phyloP scores from a whole-genome alignment of 495 filamentous ascomycete species.

The Tetracladium setigerum region DNA sequence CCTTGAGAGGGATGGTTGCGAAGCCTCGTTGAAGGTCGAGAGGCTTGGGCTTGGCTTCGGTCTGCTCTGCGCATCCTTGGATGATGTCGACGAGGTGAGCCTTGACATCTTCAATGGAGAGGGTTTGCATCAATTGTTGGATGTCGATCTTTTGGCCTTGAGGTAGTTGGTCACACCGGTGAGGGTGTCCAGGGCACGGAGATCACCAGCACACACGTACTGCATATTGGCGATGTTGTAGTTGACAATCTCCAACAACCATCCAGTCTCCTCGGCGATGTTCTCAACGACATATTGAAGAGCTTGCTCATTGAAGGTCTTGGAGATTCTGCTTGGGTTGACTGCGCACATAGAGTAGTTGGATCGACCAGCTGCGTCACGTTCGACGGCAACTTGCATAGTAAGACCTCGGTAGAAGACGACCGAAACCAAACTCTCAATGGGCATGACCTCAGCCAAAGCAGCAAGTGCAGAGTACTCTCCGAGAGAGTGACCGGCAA shows the following conservation, averaged over 20 bases:
- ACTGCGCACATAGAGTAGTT: slow-evolving; percentile 99
- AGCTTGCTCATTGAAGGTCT: slow-evolving; percentile 95
- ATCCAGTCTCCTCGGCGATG: slow-evolving; percentile 84
- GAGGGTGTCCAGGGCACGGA: slow-evolving; percentile 90
- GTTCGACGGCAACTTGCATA: slow-evolving; percentile 99
- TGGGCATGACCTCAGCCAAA: slow-evolving; percentile 96
- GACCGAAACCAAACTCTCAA: slow-evolving; percentile 95
- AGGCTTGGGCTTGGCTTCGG: slow-evolving; percentile 78
- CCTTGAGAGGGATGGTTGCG: slow-evolving; percentile 91
- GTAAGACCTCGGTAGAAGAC: slow-evolving; percentile 98
- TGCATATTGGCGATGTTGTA: slow-evolving; percentile 98
- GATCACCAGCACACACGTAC: slow-evolving; percentile 95
- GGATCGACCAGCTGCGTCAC: slow-evolving; percentile 82
- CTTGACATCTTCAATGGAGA: slow-evolving; percentile 70
- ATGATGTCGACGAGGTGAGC: slow-evolving; percentile 80
- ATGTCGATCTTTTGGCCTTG: slow-evolving; percentile 97
- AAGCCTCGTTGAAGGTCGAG: slow-evolving; percentile 88
- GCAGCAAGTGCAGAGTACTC: slow-evolving; percentile 97
- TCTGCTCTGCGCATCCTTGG: slow-evolving; percentile 73
- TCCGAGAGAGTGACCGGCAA: slow-evolving; percentile 95
- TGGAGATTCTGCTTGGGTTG: slow-evolving; percentile 93
- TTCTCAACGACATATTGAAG: slow-evolving; percentile 92
- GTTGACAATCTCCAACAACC: slow-evolving; percentile 98
- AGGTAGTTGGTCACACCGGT: slow-evolving; percentile 84
- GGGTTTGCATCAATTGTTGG: slow-evolving; percentile 75